phyloP scores from a whole-genome alignment of 176 grass and related monocot genomes.

The Cocos nucifera region DNA sequence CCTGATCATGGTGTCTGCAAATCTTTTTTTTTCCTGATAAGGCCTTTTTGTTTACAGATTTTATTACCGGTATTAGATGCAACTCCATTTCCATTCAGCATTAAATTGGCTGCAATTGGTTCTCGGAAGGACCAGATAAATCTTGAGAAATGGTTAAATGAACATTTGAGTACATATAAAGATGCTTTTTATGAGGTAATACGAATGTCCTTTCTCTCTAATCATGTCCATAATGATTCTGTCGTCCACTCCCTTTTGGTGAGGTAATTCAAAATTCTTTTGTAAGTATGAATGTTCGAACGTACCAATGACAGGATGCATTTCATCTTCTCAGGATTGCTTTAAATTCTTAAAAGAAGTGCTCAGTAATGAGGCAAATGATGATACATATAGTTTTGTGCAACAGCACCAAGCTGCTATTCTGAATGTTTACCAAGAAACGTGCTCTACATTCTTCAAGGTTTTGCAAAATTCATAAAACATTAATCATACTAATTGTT shows the following conservation, averaged over 20 bases:
- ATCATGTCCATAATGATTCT: not conserved
- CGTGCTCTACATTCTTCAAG: slow-evolving; percentile 68
- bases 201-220: not conserved
- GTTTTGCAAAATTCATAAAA: slow-evolving; percentile 17
- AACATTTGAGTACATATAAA: slow-evolving; percentile 54
- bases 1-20: slow-evolving; percentile 1
- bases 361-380: slow-evolving; percentile 27
- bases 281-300: no score
- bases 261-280: slow-evolving; percentile 1
- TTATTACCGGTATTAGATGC: slow-evolving; percentile 58
- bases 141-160: slow-evolving; percentile 89
- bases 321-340: slow-evolving; percentile 45
- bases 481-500: no score
- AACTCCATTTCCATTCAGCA: slow-evolving; percentile 61
- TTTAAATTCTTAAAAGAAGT: slow-evolving; percentile 77
- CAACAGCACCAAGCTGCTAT: slow-evolving; percentile 35
- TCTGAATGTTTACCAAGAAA: slow-evolving; percentile 42
- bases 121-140: slow-evolving; percentile 54
- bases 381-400: slow-evolving; percentile 23
- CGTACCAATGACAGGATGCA: not conserved
- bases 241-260: slow-evolving; percentile 8
- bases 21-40: not conserved
- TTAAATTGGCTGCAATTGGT: slow-evolving; percentile 62
- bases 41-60: slow-evolving; percentile 36
- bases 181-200: slow-evolving; percentile 73